Evolutionary conservation across 345 rosid genomes (phyloP).

Genomic region (Moringa oleifera): DNA sequence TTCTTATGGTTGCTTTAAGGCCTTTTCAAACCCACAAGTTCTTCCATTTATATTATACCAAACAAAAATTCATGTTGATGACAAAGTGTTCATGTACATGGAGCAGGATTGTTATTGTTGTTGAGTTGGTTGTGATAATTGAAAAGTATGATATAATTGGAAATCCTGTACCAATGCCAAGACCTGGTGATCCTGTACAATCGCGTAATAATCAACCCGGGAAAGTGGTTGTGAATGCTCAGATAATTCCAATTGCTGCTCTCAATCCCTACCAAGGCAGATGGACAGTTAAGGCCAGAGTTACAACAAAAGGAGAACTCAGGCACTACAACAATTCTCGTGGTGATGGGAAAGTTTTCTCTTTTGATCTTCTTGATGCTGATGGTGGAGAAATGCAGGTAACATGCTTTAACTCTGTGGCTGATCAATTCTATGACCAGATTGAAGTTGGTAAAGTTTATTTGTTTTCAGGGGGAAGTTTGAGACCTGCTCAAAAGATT

Average conservation of each 20-base stretch:
- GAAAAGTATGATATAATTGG: slow-evolving; percentile 48
- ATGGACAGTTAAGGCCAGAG: slow-evolving; percentile 95
- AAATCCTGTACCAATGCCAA: slow-evolving; percentile 32
- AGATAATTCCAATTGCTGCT: slow-evolving; percentile 69
- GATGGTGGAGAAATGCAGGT: slow-evolving; percentile 89
- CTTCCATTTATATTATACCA: neutral
- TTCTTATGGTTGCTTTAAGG: no score
- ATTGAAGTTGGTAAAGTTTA: slow-evolving; percentile 78
- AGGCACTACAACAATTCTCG: slow-evolving; percentile 67
- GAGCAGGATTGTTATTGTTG: slow-evolving; percentile 65
- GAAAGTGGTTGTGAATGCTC: slow-evolving; percentile 14
- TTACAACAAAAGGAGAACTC: slow-evolving; percentile 69
- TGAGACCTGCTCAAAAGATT: slow-evolving; percentile 78
- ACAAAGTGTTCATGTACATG: neutral
- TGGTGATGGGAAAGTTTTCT: slow-evolving; percentile 88
- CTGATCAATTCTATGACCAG: slow-evolving; percentile 68
- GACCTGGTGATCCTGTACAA: slow-evolving; percentile 25
- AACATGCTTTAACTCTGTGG: slow-evolving; percentile 88
- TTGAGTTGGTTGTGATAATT: slow-evolving; percentile 48
- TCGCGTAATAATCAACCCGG: slow-evolving; percentile 27
- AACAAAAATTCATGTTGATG: slow-evolving; percentile 9
- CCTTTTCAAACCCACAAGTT: no score
- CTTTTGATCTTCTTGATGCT: slow-evolving; percentile 86
- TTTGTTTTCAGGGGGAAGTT: slow-evolving; percentile 67
- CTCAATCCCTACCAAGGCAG: slow-evolving; percentile 84